Conservation (phyloP, 108 stramenopile species). For the Ochromonas danica region DNA sequence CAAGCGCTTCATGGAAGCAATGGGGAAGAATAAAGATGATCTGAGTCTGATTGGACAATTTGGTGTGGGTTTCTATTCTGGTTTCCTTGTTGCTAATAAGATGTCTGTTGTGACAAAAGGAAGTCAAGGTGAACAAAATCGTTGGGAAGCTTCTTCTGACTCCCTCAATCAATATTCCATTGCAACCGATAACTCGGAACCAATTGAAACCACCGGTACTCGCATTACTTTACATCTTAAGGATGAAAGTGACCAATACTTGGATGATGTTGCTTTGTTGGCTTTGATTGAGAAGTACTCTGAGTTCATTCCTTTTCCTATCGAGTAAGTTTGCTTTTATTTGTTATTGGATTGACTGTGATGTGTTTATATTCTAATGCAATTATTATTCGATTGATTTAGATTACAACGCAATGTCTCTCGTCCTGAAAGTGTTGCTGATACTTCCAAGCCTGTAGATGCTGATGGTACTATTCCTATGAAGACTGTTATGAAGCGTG, state of each 20-base stretch:
- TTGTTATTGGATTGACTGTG: background rate
- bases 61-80: slow-evolving; percentile 62
- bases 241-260: slow-evolving; percentile 60
- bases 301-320: slow-evolving; percentile 94
- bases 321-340: slow-evolving; percentile 49
- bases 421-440: slow-evolving; percentile 25
- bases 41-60: slow-evolving; percentile 59
- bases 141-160: slow-evolving; percentile 51
- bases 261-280: slow-evolving; percentile 49
- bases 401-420: background rate
- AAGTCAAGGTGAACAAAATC: slow-evolving; percentile 40
- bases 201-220: slow-evolving; percentile 53
- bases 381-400: too few species aligned
- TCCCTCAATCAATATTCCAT: slow-evolving; percentile 6
- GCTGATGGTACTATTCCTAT: slow-evolving; percentile 41
- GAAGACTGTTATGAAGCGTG: slow-evolving; percentile 89
- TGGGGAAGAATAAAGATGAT: slow-evolving; percentile 47
- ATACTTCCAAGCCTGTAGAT: background rate
- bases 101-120: slow-evolving; percentile 14
- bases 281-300: slow-evolving; percentile 62
- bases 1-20: slow-evolving; percentile 68
- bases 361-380: too few species aligned
- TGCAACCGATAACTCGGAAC: slow-evolving; percentile 34
- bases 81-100: slow-evolving; percentile 58
- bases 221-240: slow-evolving; percentile 58